Base-by-base conservation (phyloP, 2,329 filamentous ascomycete species). In the Talaromyces funiculosus region DNA sequence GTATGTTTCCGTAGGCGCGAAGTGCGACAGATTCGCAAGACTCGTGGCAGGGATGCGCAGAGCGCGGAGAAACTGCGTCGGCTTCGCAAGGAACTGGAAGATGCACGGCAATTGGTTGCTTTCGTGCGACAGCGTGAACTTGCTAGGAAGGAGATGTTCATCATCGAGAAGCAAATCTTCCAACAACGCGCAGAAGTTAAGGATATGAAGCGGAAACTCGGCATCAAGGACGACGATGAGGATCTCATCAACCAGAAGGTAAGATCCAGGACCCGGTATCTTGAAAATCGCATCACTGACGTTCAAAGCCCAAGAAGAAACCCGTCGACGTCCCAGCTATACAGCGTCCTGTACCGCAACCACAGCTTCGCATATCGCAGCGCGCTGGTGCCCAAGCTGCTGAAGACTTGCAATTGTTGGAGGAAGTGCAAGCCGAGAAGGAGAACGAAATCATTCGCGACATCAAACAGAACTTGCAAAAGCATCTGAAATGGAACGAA, bases 1-100 rank as follows among this genome's bases (percentile, higher is more conserved):
- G 92, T 99, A 69, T 99, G 94, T 77, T 99, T 99, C 84, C 86
- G 94, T 72, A 87, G 94, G 67, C 90, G 94, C 65, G 94, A 99
- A 76, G 90, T 96, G 51, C 88, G 94, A 61, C 91, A 96, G 73
- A 93, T 92, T 54, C 89, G 94, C 68, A 99, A 97, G 79, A 99
- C 94, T 38, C 85, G 94, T 71, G 91, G 90, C 67, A 87, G 94
- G 70, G 94, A 99, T 79, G 90, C 90, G 37, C 93, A 96, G 76
- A 91, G 93, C 68, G 90, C 90, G 59, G 94, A 99, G 73, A 97
- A 96, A 75, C 83, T 99, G 67, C 94, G 94, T 80, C 90, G 90
- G 73, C 80, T 99, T 70, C 87, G 94, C 59, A 88, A 88, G 68
- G 93, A 99, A 78, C 82, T 97, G 40, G 94, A 97, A 76, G 89